Conservation (phyloP, 2,329 filamentous ascomycete species). For the Diplodia mutila region DNA sequence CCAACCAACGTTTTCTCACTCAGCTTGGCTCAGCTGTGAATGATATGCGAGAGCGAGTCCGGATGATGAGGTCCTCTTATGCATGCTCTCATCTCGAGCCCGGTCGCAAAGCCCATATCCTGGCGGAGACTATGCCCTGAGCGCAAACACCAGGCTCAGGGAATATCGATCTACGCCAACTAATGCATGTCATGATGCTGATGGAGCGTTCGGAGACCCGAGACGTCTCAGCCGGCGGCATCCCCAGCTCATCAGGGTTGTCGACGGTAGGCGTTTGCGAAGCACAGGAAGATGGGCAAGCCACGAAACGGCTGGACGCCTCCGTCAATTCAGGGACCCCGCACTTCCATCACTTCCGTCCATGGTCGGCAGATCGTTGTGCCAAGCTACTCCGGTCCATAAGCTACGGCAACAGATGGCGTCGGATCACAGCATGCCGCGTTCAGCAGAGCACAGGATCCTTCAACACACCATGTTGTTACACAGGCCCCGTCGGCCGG, state of each 20-base stretch:
- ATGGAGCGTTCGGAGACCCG: background rate
- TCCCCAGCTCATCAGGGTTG: background rate
- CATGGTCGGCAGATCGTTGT: background rate
- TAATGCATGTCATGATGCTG: conserved; percentile 13
- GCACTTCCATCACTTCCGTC: background rate
- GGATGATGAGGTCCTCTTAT: background rate
- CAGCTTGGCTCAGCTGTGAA: background rate
- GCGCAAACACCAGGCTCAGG: background rate
- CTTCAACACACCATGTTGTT: background rate
- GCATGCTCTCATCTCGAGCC: background rate
- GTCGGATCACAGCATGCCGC: background rate
- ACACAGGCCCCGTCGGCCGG: background rate
- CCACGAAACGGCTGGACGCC: background rate
- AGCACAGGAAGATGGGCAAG: background rate
- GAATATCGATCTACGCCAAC: background rate
- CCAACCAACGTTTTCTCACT: background rate
- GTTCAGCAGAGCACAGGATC: background rate
- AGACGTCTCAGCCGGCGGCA: background rate
- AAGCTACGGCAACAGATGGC: background rate
- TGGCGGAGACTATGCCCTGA: background rate
- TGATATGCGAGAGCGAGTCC: background rate
- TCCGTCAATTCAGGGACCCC: background rate
- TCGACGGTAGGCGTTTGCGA: background rate
- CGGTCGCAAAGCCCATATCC: background rate
- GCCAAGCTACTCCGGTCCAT: background rate